Evolutionary conservation across 345 rosid species (phyloP), one percentile per base, ranked within the genome.

Genomic region (Anastatica hierochuntica): DNA sequence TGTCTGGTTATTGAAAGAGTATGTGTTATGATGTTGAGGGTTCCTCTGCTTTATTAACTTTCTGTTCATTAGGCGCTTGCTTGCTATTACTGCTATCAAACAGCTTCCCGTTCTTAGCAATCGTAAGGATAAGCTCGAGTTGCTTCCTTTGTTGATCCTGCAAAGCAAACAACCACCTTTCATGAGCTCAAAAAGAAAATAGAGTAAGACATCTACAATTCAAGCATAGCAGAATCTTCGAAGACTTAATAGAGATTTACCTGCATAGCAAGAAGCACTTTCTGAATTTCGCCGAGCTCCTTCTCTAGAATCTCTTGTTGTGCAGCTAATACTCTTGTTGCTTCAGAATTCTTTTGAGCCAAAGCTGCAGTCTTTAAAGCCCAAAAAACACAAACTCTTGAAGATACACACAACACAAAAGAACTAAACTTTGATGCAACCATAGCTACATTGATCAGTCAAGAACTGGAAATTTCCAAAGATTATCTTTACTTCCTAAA

Each of bases 291-390:
- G 42, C 80, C 82, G 43, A 92, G 81, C 77, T 92, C 97, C 75
- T 80, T 85, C 56, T 92, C 97, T 34, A 92, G 78, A 60, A 78
- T 76, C 59, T 76, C 88, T 74, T 78, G 86, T 62, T 88, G 97
- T 64, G 60, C 70, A 49, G 85, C 94, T 74, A 88, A 60, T 34
- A 80, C 84, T 53, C 81, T 78, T n/a, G 94, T 85, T 4, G 87
- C 97, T 55, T 88, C 98, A 10, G 98, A 83, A 63, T 81, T 92
- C 77, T 80, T 92, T 55, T 88, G 88, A 63, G 95, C 88, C 87
- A 92, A 80, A 66, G 94, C 82, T 59, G 98, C 95, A 71, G 95
- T 60, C 98, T 92, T 73, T 44, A 43, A 27, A 45, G 68, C 45
- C 12, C 58, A 52, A 37, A 58, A 43, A 20, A 16, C 59, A 30